Evolutionary conservation across 2,329 filamentous ascomycete species (phyloP).

Genomic region (Diaporthe vaccinii): DNA sequence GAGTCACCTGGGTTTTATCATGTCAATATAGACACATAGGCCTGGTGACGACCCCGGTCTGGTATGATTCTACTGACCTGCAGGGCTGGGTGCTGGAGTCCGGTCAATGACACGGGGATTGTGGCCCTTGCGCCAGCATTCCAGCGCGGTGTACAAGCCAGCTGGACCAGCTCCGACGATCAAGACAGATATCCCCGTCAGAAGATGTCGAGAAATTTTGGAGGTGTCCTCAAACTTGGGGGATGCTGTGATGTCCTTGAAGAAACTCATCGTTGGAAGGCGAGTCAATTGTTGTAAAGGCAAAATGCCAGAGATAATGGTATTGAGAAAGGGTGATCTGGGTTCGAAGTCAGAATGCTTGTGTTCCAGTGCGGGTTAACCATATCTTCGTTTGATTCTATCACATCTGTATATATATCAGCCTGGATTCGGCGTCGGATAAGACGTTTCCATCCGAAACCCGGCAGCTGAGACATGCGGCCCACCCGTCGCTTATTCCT

Average conservation of each 20-base stretch:
- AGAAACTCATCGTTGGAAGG: conserved; percentile 25
- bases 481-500: conserved; percentile 6
- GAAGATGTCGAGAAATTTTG: conserved; percentile 12
- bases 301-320: neutral
- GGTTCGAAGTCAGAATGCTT: neutral
- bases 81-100: conserved; percentile 19
- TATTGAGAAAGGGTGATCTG: neutral
- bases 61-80: neutral
- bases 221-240: neutral
- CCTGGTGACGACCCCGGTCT: no score
- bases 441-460: neutral
- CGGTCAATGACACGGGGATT: conserved; percentile 32
- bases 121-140: conserved; percentile 43
- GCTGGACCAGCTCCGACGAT: conserved; percentile 39
- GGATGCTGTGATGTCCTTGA: neutral
- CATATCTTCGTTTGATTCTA: neutral
- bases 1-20: conserved; percentile 43
- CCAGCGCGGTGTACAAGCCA: conserved; percentile 39
- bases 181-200: conserved; percentile 36
- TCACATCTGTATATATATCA: neutral
- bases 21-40: neutral
- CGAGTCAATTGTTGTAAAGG: no score
- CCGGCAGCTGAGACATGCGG: neutral
- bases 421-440: conserved; percentile 15
- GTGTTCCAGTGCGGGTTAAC: no score